A percentile compares a stretch with the other conserved stretches of the same genome.
phyloP scores from a whole-genome alignment of 1,284 basidiomycete genomes.

The Rhodotorula glutinis region DNA sequence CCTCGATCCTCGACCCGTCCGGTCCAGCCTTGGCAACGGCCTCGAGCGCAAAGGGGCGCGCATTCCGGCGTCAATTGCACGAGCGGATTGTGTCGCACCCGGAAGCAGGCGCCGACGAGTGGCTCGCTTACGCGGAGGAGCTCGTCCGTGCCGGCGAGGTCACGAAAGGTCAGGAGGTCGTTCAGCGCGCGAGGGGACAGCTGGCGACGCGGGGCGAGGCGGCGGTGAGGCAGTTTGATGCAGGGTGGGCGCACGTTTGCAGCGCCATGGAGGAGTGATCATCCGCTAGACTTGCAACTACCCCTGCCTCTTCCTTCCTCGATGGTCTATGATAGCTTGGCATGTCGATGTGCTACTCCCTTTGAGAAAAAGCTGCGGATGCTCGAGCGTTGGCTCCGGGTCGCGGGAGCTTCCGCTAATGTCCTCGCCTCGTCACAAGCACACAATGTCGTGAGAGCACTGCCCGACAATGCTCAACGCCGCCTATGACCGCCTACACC shows the following conservation, averaged over 20 bases:
- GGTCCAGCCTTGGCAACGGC: not conserved
- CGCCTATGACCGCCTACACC: no score
- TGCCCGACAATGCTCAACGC: no score
- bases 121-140: constrained; percentile 29
- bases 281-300: not conserved
- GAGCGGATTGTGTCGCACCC: constrained; percentile 24
- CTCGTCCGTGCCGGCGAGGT: constrained; percentile 12
- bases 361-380: no score
- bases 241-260: constrained; percentile 23
- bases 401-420: no score
- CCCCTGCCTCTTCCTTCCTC: no score
- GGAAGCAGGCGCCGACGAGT: constrained; percentile 24
- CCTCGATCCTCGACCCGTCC: constrained; percentile 6
- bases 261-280: constrained; percentile 16
- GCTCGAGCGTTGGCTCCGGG: no score
- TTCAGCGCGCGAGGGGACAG: constrained; percentile 15
- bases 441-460: no score
- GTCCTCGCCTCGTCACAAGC: no score
- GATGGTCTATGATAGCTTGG: no score
- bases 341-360: no score
- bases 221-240: constrained; percentile 18
- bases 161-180: constrained; percentile 13
- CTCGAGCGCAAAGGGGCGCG: not conserved
- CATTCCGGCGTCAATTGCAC: constrained; percentile 19
- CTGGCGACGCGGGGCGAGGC: constrained; percentile 2